Conservation (phyloP, 83 land plant genomes). For the Diphasiastrum complanatum region DNA sequence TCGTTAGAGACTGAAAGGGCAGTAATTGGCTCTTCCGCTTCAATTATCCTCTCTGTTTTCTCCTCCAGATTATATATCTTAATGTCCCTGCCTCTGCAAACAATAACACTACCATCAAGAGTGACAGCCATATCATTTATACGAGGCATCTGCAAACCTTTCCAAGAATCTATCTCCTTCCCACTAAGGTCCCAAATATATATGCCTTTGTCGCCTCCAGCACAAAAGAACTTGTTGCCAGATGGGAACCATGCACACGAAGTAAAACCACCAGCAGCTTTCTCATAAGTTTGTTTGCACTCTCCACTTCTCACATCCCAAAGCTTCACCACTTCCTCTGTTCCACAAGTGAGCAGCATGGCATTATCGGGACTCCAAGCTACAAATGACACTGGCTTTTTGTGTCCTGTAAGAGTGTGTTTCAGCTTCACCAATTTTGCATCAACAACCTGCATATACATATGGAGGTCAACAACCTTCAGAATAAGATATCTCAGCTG, state of each 20-base stretch:
- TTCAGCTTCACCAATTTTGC: slow-evolving; percentile 42
- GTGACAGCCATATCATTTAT: slow-evolving; percentile 76
- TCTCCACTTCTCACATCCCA: slow-evolving; percentile 78
- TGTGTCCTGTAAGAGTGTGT: slow-evolving; percentile 64
- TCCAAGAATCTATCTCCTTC: slow-evolving; percentile 64
- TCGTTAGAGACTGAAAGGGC: slow-evolving; percentile 71
- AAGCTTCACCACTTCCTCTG: slow-evolving; percentile 65
- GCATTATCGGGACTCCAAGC: slow-evolving; percentile 90
- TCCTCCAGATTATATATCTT: slow-evolving; percentile 57
- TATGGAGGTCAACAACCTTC: no score
- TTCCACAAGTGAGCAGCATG: slow-evolving; percentile 82
- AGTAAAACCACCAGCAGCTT: slow-evolving; percentile 48
- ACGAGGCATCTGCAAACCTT: slow-evolving; percentile 59
- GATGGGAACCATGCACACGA: slow-evolving; percentile 92
- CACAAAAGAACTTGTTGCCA: slow-evolving; percentile 55
- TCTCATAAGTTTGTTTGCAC: slow-evolving; percentile 66
- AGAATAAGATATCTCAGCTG: no score
- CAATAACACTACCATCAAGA: slow-evolving; percentile 65
- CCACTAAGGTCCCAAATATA: slow-evolving; percentile 87
- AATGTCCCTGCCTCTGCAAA: slow-evolving; percentile 53
- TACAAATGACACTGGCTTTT: slow-evolving; percentile 57
- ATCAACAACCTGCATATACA: slow-evolving; percentile 45
- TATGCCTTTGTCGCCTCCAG: slow-evolving; percentile 67
- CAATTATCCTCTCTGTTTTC: slow-evolving; percentile 56
- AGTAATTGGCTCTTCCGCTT: slow-evolving; percentile 64